These are phyloP conservation scores for Ascodesmis nigricans DNA, from an alignment of 495 filamentous ascomycete genomes.

Conservation along the genomic window DNA sequence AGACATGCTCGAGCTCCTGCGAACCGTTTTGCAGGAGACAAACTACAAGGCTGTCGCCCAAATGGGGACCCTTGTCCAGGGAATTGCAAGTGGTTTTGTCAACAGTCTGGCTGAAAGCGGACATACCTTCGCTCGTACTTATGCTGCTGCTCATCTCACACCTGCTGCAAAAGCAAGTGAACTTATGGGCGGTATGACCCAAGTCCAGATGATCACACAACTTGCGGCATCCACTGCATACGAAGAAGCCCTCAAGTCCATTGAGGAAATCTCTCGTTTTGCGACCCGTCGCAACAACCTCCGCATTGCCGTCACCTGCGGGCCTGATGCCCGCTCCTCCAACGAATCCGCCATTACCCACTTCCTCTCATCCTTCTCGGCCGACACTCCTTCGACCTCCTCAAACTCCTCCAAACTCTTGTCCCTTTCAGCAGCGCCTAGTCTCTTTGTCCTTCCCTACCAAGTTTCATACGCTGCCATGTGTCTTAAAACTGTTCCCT, in stretches of 20 bases:
- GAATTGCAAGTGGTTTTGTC: slow-evolving; percentile 68
- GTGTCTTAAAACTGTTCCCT: slow-evolving; percentile 64
- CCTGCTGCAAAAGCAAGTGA: slow-evolving; percentile 36
- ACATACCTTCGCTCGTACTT: slow-evolving; percentile 61
- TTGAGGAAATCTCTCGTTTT: slow-evolving; percentile 16
- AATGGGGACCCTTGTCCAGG: slow-evolving; percentile 60
- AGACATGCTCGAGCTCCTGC: slow-evolving; percentile 72
- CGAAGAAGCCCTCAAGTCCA: slow-evolving; percentile 36
- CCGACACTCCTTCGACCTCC: too few relatives aligned
- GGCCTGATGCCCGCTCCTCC: slow-evolving; percentile 37
- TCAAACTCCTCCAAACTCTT: slow-evolving; percentile 22
- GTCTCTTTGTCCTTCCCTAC: slow-evolving; percentile 88
- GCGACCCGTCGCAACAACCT: slow-evolving; percentile 30
- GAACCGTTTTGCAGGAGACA: slow-evolving; percentile 60
- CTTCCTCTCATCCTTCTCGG: too few relatives aligned
- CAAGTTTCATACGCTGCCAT: slow-evolving; percentile 85
- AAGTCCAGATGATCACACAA: slow-evolving; percentile 62
- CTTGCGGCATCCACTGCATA: slow-evolving; percentile 31
- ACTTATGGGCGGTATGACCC: slow-evolving; percentile 64
- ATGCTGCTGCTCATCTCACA: slow-evolving; percentile 59
- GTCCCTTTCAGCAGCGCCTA: too few relatives aligned
- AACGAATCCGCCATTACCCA: slow-evolving; percentile 53
- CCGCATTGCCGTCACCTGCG: slow-evolving; percentile 72
- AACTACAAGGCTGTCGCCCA: slow-evolving; percentile 70
- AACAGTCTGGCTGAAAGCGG: slow-evolving; percentile 75